A percentile compares a stretch with the other conserved stretches of the same genome.
These are phyloP conservation scores for Colletotrichum aenigma DNA, from an alignment of 2,329 filamentous ascomycete genomes.

Conservation along the genomic window DNA sequence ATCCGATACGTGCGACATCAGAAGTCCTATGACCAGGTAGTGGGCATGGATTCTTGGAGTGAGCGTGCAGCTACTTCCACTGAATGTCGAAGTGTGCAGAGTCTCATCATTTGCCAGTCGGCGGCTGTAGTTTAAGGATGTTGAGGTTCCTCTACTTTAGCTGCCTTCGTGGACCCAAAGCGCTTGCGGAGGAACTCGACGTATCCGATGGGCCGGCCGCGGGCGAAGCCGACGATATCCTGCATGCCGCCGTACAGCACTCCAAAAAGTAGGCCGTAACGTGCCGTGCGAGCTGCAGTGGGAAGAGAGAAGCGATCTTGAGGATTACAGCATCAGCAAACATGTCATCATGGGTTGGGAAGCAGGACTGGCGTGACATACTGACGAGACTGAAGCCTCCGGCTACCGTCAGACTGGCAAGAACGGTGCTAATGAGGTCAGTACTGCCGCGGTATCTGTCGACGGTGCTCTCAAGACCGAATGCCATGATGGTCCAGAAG, in stretches of 20 bases:
- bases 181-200: slow-evolving; percentile 67
- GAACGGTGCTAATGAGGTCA: slow-evolving; percentile 81
- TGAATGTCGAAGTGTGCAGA: not conserved
- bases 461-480: slow-evolving; percentile 83
- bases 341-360: not conserved
- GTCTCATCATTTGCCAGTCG: rapidly evolving
- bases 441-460: slow-evolving; percentile 72
- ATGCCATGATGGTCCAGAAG: slow-evolving; percentile 77
- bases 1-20: not conserved
- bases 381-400: slow-evolving; percentile 88
- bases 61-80: not conserved
- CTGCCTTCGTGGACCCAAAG: not conserved
- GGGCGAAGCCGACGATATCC: slow-evolving; percentile 71
- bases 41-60: not conserved
- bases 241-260: slow-evolving; percentile 81
- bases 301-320: slow-evolving; percentile 82
- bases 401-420: slow-evolving; percentile 83
- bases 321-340: not conserved
- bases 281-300: slow-evolving; percentile 78
- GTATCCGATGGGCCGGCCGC: slow-evolving; percentile 77
- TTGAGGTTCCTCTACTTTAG: not conserved
- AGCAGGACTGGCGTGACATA: slow-evolving; percentile 46
- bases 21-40: not conserved
- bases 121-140: not conserved
- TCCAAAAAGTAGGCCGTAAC: slow-evolving; percentile 79